A percentile compares a stretch with the other conserved stretches of the same genome.
Evolutionary conservation across 805 yeast genomes (phyloP).

Genomic region (Starmerella apis): DNA sequence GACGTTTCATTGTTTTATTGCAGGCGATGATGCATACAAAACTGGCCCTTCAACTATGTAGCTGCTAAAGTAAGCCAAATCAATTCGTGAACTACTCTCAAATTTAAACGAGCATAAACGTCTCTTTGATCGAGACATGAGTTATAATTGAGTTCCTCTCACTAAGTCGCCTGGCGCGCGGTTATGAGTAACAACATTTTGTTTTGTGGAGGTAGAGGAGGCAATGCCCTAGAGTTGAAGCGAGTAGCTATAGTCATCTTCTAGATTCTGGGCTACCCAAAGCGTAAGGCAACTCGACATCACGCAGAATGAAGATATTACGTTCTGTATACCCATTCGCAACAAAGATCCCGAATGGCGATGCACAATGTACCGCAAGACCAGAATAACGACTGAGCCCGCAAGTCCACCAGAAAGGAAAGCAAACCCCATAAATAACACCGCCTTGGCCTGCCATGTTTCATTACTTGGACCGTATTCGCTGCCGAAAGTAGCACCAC

Average conservation of each 20-base stretch:
- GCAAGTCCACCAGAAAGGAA: conserved; percentile 88
- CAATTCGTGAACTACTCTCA: no score
- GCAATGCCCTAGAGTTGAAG: conserved; percentile 47
- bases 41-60: no score
- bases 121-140: no score
- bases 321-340: conserved; percentile 89
- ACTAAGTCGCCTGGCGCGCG: no score
- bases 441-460: conserved; percentile 89
- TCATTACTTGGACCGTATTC: conserved; percentile 36
- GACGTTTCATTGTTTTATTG: no score
- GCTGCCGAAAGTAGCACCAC: conserved; percentile 35
- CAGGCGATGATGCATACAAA: no score
- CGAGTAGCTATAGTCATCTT: conserved; percentile 91
- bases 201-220: background rate
- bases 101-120: no score
- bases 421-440: conserved; percentile 85
- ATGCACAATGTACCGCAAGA: conserved; percentile 62
- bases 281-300: conserved; percentile 81
- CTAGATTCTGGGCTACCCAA: conserved; percentile 93
- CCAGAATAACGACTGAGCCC: conserved; percentile 80
- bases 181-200: no score
- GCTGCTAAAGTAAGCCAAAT: no score
- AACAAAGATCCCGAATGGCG: conserved; percentile 76
- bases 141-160: no score
- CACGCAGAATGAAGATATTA: conserved; percentile 63